A percentile compares a stretch with the other conserved stretches of the same genome.
These are phyloP conservation scores for Penicillium diatomitis DNA, from an alignment of 495 filamentous ascomycete species.

Conservation along the genomic window DNA sequence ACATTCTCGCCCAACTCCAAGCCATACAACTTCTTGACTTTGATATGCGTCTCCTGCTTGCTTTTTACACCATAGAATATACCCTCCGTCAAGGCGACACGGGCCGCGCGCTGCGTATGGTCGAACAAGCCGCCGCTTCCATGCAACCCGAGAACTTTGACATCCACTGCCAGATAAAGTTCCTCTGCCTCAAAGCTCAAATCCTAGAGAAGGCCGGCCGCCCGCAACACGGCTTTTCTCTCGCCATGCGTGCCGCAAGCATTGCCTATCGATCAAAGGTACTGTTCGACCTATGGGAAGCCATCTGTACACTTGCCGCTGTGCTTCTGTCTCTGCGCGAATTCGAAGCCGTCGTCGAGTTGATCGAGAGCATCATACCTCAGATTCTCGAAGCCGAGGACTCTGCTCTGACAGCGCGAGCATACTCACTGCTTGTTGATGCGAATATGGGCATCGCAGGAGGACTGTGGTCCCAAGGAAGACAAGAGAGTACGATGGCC, in stretches of 20 bases:
- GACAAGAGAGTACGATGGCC: constrained; percentile 14
- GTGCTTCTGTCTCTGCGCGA: constrained; percentile 66
- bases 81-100: constrained; percentile 56
- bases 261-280: constrained; percentile 65
- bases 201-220: constrained; percentile 62
- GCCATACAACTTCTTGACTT: constrained; percentile 49
- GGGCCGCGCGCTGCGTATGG: constrained; percentile 51
- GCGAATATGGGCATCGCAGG: constrained; percentile 78
- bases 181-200: constrained; percentile 68
- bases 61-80: constrained; percentile 62
- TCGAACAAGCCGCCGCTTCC: constrained; percentile 57
- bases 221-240: constrained; percentile 72
- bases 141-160: constrained; percentile 66
- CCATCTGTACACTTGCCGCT: constrained; percentile 57
- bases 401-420: constrained; percentile 50
- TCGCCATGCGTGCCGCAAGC: constrained; percentile 70
- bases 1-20: constrained; percentile 54
- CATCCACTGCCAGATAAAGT: constrained; percentile 60
- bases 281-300: constrained; percentile 67
- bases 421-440: constrained; percentile 73
- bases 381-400: constrained; percentile 71
- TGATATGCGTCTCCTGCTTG: constrained; percentile 62
- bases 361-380: constrained; percentile 72
- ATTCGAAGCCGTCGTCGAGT: constrained; percentile 56
- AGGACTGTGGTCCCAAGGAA: constrained; percentile 18